Conservation (phyloP, 805 yeast genomes). For the Saturnispora galanensis region DNA sequence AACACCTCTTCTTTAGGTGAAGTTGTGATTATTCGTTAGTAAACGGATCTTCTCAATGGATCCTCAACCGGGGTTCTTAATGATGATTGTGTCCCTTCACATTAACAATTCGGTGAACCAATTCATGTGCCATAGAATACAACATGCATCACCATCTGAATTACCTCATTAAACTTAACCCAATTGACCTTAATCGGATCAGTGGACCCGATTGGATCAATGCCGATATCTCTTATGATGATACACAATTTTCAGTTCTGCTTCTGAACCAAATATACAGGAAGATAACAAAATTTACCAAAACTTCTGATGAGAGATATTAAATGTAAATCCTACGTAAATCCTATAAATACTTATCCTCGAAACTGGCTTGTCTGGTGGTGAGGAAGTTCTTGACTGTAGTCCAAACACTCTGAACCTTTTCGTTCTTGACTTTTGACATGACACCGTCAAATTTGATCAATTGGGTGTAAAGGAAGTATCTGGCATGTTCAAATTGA, state of each 20-base stretch:
- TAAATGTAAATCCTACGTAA: not conserved
- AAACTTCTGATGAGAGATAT: conserved; percentile 39
- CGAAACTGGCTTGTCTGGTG: conserved; percentile 30
- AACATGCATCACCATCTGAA: conserved; percentile 99
- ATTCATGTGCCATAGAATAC: conserved; percentile 63
- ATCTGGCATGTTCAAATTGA: conserved; percentile 39
- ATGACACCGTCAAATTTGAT: conserved; percentile 35
- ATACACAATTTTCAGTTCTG: conserved; percentile 80
- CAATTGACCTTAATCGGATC: conserved; percentile 1
- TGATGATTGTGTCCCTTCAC: conserved; percentile 30
- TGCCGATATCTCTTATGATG: conserved; percentile 40
- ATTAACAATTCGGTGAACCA: conserved; percentile 25
- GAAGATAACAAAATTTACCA: conserved; percentile 71
- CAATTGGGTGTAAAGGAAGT: conserved; percentile 33
- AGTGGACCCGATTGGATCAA: conserved; percentile 4
- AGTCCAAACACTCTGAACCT: conserved; percentile 33
- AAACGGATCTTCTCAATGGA: not conserved
- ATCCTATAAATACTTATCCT: conserved; percentile 15
- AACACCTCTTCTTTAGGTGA: not conserved
- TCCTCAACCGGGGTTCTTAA: conserved; percentile 3
- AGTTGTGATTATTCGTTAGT: not conserved
- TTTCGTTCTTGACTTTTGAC: conserved; percentile 34
- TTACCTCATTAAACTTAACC: not conserved
- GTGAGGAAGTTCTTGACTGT: conserved; percentile 32
- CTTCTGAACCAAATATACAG: conserved; percentile 67